Conservation (phyloP, 2,329 filamentous ascomycete species). For the Aspergillus brasiliensis region DNA sequence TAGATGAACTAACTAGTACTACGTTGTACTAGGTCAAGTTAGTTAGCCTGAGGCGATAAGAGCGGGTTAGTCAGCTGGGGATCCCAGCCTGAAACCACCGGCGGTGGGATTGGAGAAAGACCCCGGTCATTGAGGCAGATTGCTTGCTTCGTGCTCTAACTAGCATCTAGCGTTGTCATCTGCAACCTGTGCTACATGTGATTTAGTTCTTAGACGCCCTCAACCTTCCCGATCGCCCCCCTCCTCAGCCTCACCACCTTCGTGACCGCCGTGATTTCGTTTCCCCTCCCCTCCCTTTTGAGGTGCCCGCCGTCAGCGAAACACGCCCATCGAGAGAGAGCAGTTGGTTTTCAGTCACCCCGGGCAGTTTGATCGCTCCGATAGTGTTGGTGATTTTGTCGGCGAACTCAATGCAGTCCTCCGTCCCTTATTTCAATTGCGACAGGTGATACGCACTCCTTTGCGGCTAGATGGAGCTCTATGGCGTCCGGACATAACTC, state of each 20-base stretch:
- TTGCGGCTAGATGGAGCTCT: constrained; percentile 46
- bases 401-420: constrained; percentile 35
- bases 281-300: constrained; percentile 17
- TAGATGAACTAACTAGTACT: not conserved
- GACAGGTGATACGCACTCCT: constrained; percentile 40
- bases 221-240: constrained; percentile 3
- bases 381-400: constrained; percentile 1
- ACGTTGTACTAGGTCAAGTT: not conserved
- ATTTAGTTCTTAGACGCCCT: not conserved
- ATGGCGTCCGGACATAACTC: constrained; percentile 50
- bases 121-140: constrained; percentile 10
- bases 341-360: constrained; percentile 4
- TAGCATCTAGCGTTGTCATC: not conserved
- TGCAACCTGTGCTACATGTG: constrained; percentile 13
- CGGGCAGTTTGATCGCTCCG: not conserved
- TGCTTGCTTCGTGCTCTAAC: constrained; percentile 5
- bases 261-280: constrained; percentile 13
- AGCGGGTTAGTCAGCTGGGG: constrained; percentile 22
- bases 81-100: constrained; percentile 16
- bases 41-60: constrained; percentile 16
- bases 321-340: constrained; percentile 9
- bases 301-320: constrained; percentile 14
- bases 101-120: constrained; percentile 13
- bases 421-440: constrained; percentile 26
- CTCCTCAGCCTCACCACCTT: constrained; percentile 7